These are phyloP conservation scores for Chenopodium formosanum DNA, from an alignment of 148 eudicot genomes.

Conservation along the genomic window DNA sequence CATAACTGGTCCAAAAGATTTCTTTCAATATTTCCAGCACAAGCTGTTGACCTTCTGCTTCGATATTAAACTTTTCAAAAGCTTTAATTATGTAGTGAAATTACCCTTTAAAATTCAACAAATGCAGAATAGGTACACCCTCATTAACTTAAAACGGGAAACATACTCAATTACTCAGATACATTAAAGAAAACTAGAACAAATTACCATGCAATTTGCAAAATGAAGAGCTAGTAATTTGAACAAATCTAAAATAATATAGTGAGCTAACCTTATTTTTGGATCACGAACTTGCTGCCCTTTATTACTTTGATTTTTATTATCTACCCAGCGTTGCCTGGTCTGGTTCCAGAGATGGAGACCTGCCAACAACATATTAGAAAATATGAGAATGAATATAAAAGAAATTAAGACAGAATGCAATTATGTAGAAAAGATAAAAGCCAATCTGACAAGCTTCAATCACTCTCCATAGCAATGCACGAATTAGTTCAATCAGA, in stretches of 20 bases:
- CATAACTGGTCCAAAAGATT: neutral
- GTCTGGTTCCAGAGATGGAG: slow-evolving; percentile 81
- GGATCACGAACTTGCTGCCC: slow-evolving; percentile 54
- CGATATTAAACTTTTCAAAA: neutral
- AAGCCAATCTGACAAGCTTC: neutral
- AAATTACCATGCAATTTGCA: neutral
- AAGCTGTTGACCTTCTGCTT: neutral
- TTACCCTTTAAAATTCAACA: neutral
- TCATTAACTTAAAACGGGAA: neutral
- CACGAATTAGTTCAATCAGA: neutral
- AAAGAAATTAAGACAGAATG: neutral
- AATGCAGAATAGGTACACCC: neutral
- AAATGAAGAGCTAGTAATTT: neutral
- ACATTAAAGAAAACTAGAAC: slow-evolving; percentile 2
- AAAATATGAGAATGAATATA: neutral
- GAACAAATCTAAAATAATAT: neutral
- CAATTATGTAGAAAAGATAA: neutral
- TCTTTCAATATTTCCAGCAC: neutral
- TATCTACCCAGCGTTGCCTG: slow-evolving; percentile 79
- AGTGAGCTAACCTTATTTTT: slow-evolving; percentile 51
- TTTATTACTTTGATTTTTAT: slow-evolving; percentile 43
- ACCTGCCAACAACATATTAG: slow-evolving; percentile 40
- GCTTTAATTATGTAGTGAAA: neutral
- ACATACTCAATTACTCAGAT: neutral
- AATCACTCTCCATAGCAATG: neutral